These are phyloP conservation scores for Globisporangium spinosum DNA, from an alignment of 352 stramenopile genomes.

Conservation along the genomic window DNA sequence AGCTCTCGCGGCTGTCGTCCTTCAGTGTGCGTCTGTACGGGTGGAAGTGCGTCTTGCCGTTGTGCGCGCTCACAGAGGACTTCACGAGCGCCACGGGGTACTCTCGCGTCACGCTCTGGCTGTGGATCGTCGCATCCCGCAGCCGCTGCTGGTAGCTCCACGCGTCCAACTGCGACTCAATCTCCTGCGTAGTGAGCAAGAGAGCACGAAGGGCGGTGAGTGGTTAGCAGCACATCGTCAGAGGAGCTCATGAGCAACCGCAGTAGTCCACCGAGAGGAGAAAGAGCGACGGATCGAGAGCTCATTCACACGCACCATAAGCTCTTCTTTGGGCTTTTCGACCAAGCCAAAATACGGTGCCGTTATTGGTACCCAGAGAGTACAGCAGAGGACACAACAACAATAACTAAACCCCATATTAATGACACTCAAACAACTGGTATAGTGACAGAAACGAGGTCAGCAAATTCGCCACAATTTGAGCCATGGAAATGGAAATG, in stretches of 20 bases:
- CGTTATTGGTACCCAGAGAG: neutral
- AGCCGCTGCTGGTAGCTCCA: slow-evolving; percentile 48
- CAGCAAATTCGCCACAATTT: neutral
- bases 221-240: neutral
- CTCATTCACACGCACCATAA: neutral
- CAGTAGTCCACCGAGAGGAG: neutral
- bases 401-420: neutral
- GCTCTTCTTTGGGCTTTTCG: neutral
- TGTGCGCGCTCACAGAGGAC: slow-evolving; percentile 5
- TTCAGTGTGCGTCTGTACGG: slow-evolving; percentile 10
- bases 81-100: slow-evolving; percentile 42
- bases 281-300: neutral
- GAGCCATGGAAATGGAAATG: neutral
- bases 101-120: slow-evolving; percentile 34
- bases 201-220: too few relatives aligned
- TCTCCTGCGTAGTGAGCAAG: slow-evolving; percentile 29
- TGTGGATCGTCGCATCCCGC: slow-evolving; percentile 47
- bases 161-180: slow-evolving; percentile 35
- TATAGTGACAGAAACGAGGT: neutral
- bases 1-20: slow-evolving; percentile 33
- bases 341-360: neutral
- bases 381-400: neutral
- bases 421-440: neutral
- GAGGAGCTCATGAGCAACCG: neutral
- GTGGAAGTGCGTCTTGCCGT: slow-evolving; percentile 8